Evolutionary conservation across 345 rosid species (phyloP).

Genomic region (Linum trigynum): DNA sequence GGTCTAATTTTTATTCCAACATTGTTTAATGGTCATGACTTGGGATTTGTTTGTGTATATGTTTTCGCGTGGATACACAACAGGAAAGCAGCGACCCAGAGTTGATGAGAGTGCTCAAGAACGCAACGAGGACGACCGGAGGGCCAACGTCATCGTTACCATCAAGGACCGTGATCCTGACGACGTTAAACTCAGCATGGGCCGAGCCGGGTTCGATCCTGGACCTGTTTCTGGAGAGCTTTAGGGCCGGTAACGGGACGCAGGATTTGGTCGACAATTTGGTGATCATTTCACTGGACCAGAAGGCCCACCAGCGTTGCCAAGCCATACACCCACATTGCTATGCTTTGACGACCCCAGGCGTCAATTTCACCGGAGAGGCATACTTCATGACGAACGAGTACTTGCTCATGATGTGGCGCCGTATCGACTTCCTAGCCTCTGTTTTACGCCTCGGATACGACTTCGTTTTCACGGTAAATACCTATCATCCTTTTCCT

Average conservation of each 20-base stretch:
- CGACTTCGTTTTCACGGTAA: conserved; percentile 37
- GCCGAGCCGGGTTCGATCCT: conserved; percentile 34
- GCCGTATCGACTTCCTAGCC: conserved; percentile 17
- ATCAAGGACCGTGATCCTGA: conserved; percentile 33
- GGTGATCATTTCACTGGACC: conserved; percentile 34
- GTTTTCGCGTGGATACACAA: neutral
- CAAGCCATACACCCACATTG: conserved; percentile 31
- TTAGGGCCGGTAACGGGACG: conserved; percentile 31
- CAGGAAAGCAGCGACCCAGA: neutral
- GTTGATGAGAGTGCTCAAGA: neutral
- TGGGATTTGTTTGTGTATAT: no score
- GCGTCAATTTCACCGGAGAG: neutral
- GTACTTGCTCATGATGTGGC: conserved; percentile 10
- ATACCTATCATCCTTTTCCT: conserved; percentile 11
- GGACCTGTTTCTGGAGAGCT: conserved; percentile 47
- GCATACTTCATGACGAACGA: conserved; percentile 3
- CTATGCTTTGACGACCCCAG: conserved; percentile 16
- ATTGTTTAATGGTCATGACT: no score
- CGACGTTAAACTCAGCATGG: conserved; percentile 32
- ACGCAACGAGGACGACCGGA: neutral
- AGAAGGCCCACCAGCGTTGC: conserved; percentile 30
- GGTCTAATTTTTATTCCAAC: no score
- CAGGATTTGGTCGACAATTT: conserved; percentile 35
- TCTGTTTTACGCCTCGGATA: conserved; percentile 33
- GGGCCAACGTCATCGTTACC: conserved; percentile 12